phyloP scores from a whole-genome alignment of 805 yeast genomes.

The Saturnispora mendoncae region DNA sequence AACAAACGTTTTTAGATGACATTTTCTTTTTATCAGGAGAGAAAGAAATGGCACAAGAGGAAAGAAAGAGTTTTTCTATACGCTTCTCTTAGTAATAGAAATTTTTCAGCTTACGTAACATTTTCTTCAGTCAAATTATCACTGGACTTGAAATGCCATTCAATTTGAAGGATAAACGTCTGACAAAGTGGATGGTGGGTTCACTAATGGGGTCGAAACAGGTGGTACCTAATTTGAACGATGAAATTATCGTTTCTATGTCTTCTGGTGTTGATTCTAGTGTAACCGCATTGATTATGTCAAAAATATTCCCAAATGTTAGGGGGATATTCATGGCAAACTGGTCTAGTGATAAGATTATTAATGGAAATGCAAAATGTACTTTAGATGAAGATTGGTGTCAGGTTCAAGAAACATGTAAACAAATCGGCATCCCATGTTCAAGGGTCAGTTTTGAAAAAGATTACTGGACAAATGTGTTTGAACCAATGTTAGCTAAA shows the following conservation, averaged over 20 bases:
- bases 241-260: constrained; percentile 78
- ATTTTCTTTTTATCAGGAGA: not conserved
- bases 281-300: constrained; percentile 56
- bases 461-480: constrained; percentile 90
- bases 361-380: constrained; percentile 37
- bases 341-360: constrained; percentile 45
- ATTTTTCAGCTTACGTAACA: not conserved
- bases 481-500: constrained; percentile 78
- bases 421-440: constrained; percentile 54
- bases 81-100: not conserved
- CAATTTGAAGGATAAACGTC: too few relatives aligned
- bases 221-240: constrained; percentile 39
- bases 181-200: too few relatives aligned
- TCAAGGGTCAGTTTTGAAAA: constrained; percentile 75
- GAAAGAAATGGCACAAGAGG: not conserved
- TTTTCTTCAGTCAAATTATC: not conserved
- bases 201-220: constrained; percentile 29
- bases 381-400: constrained; percentile 77
- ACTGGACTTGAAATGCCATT: too few relatives aligned
- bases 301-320: constrained; percentile 49
- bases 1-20: constrained; percentile 17
- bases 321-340: constrained; percentile 89
- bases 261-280: constrained; percentile 96
- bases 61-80: not conserved
- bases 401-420: constrained; percentile 62